Evolutionary conservation across 2,329 filamentous ascomycete species (phyloP), one percentile per base, ranked within the genome.

Genomic region (Phaeomoniella chlamydospora): DNA sequence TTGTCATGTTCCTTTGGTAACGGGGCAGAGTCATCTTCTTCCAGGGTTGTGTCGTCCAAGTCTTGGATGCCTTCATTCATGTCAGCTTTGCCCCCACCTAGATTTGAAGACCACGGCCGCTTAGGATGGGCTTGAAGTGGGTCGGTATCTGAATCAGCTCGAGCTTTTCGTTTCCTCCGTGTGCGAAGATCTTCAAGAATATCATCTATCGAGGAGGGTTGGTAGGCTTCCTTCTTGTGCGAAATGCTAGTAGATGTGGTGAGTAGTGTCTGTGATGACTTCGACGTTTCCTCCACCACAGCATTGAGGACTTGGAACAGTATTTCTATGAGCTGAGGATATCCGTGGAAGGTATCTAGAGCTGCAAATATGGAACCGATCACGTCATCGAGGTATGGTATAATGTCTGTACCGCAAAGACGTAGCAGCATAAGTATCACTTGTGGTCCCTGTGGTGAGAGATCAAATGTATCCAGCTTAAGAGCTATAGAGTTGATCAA

Each of bases 381-480:
- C 1, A 94, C 74, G 51, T 98, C 90, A 50, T 96, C 88, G 2
- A 98, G 64, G 50, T 87, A 94, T 0, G 87, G 86, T 9, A 98
- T 67, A 15, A 98, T 56, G 5, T 68, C 69, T 1, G 86, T 77
- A 0, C 90, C 90, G 13, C 86, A 84, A 11, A 98, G 69, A 16
- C 74, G 77, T 41, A 96, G 77, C 82, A 96, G 92, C 87, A 98
- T 94, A 4, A 80, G 70, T 34, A 98, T 59, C 2, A 96, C 90
- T 45, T 88, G 81, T 2, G 87, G 86, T 3, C 85, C 86, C 43
- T 93, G 82, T 1, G 88, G 87, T 1, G 86, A 88, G 36, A 96
- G 79, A 44, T 94, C 86, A 44, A 94, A 84, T 0, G 83, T 84
- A 48, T 94, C 94, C 5, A 98, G 70, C 42, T 86, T 82, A 41